Base-by-base conservation (phyloP, 2,329 filamentous ascomycete species). In the Triangularia setosa region DNA sequence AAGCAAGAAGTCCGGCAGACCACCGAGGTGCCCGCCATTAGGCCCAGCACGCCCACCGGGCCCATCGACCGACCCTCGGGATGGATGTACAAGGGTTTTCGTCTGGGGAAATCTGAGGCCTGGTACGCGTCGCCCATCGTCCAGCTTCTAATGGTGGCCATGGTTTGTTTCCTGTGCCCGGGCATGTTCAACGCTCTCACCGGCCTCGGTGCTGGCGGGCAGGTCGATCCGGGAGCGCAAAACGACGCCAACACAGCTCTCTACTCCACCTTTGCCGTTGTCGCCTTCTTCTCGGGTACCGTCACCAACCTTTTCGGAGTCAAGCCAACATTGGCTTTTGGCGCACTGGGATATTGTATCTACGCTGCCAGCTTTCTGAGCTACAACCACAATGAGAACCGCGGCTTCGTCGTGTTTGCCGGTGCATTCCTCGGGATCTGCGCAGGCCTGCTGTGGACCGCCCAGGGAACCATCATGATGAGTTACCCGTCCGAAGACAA, bases 391-490 rank as follows among this genome's bases (percentile, higher is more conserved):
- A 90, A 81, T 23, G 63, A 80, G 61, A 90, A 90, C 73, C 78
- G 83, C 65, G 89, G 88, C 65, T 93, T 92, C 77, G 87, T 88
- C 73, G 86, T 90, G 71, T 93, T 93, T 70, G 86, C 91, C 5
- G 91, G 91, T 69, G 88, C 87, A 16, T 83, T 92, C 66, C 85
- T 93, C 56, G 91, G 91, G 76, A 79, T 92, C 64, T 93, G 90
- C 73, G 91, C 91, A 56, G 91, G 90, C 73, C 81, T 94, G 44
- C 81, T 95, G 40, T 95, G 91, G 91, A 89, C 89, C 33, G 91
- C 90, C 0, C 91, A 94, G 78, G 91, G 91, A 65, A 88, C 90
- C 65, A 91, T 94, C 73, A 93, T 94, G 89, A 94, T 96, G 87
- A 88, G 90, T 48, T 97, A 97, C 75, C 93, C 93, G 1, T 81